Evolutionary conservation across 108 stramenopile species (phyloP), one percentile per base, ranked within the genome.

Genomic region (Nitzschia inconspicua): DNA sequence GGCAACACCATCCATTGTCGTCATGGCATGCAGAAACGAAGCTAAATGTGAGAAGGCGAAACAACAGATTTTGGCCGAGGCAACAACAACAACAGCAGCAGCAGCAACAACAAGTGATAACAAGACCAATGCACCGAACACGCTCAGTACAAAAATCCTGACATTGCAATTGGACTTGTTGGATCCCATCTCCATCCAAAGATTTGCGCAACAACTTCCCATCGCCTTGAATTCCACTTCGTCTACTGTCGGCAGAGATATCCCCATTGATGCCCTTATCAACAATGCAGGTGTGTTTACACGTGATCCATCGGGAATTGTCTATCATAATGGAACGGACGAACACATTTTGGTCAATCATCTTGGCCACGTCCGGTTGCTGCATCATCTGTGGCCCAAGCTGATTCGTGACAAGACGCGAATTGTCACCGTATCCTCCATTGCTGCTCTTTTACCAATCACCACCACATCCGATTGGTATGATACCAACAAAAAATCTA

Each of bases 361-460:
- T 24, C 44, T 65, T 41, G 63, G 63, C 23, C 63, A 65, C 44
- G 47, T 65, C 8, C 9, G 27, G n/a, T 10, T 65, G 63, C 53
- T 42, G 22, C 63, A 65, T 54, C 27, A 28, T 28, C 40, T 65
- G 8, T 53, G 47, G 51, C 14, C 13, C 1, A 53, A 50, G 6
- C 35, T 65, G 9, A 18, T 30, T 22, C 18, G 29, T 13, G 16
- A 19, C 20, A 27, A 31, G 35, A 52, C 51, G 11, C 30, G 63
- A 35, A 31, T 65, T 29, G 63, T 54, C 13, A n/a, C 34, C 29
- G 52, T 65, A 14, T 65, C 63, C 19, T 65, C 63, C 7, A 13
- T 65, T 10, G 51, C 32, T 2, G 63, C 63, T 44, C 41, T 44
- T 7, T 8, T 44, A 6, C 16, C 40, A 4, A 49, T 9, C 41